These are phyloP conservation scores for Ceratobasidium sp. DNA, from an alignment of 1,284 basidiomycete species.

Conservation along the genomic window DNA sequence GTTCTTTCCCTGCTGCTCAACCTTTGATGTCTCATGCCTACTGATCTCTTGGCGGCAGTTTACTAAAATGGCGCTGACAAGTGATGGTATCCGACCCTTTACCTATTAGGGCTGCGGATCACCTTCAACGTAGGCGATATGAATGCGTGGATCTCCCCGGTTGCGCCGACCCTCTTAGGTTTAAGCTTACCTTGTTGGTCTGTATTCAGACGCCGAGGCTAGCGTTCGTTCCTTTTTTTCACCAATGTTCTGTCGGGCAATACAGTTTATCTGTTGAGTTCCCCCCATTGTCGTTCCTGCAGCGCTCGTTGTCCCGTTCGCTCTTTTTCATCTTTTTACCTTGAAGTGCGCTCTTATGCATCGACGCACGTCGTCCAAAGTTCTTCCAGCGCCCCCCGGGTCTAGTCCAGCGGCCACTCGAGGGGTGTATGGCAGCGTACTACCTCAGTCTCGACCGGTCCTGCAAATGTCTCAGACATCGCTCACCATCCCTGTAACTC, in stretches of 20 bases:
- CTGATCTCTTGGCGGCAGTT: background rate
- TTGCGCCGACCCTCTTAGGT: conserved; percentile 13
- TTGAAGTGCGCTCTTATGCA: conserved; percentile 8
- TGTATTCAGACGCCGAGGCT: background rate
- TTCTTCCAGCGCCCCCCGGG: conserved; percentile 5
- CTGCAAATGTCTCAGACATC: conserved; percentile 8
- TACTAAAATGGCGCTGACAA: background rate
- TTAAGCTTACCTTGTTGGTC: conserved; percentile 2
- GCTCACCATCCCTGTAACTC: conserved; percentile 11
- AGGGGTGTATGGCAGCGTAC: background rate
- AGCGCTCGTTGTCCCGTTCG: background rate
- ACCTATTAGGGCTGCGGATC: conserved; percentile 4
- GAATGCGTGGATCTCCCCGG: conserved; percentile 7
- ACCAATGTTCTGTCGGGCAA: background rate
- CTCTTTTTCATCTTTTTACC: background rate
- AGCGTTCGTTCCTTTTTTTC: conserved; percentile 17
- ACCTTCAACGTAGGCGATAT: background rate
- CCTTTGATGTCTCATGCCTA: background rate
- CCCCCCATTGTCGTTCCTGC: background rate
- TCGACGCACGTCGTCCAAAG: conserved; percentile 40
- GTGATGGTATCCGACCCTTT: conserved; percentile 13
- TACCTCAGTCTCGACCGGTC: background rate
- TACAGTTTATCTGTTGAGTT: background rate
- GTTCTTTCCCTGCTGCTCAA: conserved; percentile 7
- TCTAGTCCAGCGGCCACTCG: background rate